phyloP scores from a whole-genome alignment of 2,329 filamentous ascomycete species.

The Helotiales sp. region DNA sequence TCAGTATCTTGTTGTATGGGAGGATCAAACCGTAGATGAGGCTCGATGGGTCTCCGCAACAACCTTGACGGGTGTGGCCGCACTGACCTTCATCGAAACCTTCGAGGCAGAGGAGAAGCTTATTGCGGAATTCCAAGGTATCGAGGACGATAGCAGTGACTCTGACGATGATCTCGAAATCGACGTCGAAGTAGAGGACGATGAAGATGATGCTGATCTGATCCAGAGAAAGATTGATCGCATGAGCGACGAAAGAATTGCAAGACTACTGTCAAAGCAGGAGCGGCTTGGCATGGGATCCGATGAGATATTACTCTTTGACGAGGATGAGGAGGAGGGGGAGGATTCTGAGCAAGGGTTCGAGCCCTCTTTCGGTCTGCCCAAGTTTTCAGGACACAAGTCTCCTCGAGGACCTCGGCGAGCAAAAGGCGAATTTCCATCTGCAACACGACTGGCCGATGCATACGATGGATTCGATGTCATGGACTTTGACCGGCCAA shows the following conservation, averaged over 20 bases:
- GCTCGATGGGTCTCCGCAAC: slow-evolving; percentile 53
- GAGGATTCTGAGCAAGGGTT: slow-evolving; percentile 40
- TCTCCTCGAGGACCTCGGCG: slow-evolving; percentile 35
- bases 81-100: slow-evolving; percentile 40
- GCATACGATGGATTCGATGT: slow-evolving; percentile 73
- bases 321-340: slow-evolving; percentile 46
- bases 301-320: slow-evolving; percentile 62
- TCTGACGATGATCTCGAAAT: slow-evolving; percentile 42
- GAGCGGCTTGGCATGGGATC: slow-evolving; percentile 66
- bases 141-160: slow-evolving; percentile 35
- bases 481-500: slow-evolving; percentile 80
- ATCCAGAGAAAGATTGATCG: slow-evolving; percentile 42
- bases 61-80: slow-evolving; percentile 42
- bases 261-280: slow-evolving; percentile 63
- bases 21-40: slow-evolving; percentile 50
- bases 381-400: slow-evolving; percentile 26
- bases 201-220: slow-evolving; percentile 46
- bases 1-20: slow-evolving; percentile 58
- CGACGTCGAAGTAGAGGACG: slow-evolving; percentile 46
- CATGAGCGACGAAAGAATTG: slow-evolving; percentile 68
- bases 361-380: slow-evolving; percentile 16
- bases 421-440: slow-evolving; percentile 51
- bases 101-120: slow-evolving; percentile 45
- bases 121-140: slow-evolving; percentile 35
- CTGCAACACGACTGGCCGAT: slow-evolving; percentile 60